These are phyloP conservation scores for Lipomyces spencermartinsiae DNA, from an alignment of 805 yeast genomes.

Conservation along the genomic window DNA sequence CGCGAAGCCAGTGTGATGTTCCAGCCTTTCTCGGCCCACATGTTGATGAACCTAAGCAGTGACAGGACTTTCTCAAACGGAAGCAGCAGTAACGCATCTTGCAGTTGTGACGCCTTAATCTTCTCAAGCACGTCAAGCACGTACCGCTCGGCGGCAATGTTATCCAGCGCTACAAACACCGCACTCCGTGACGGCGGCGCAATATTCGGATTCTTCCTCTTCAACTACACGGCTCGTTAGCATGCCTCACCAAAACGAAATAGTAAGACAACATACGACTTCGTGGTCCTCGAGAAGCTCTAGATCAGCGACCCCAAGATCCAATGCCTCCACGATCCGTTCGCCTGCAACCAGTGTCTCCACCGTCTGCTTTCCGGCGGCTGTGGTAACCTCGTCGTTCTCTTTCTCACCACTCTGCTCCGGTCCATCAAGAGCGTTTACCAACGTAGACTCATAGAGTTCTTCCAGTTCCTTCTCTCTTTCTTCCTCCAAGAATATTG, in stretches of 20 bases:
- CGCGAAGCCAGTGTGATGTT: conserved; percentile 72
- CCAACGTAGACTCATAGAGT: conserved; percentile 78
- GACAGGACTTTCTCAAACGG: conserved; percentile 84
- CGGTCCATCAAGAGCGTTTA: conserved; percentile 70
- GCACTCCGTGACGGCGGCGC: conserved; percentile 70
- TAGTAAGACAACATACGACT: neutral
- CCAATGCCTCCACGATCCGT: conserved; percentile 87
- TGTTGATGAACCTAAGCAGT: conserved; percentile 72
- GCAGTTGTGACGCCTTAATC: conserved; percentile 83
- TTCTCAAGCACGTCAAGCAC: conserved; percentile 73
- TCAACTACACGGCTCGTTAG: conserved; percentile 45
- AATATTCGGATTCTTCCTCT: conserved; percentile 53
- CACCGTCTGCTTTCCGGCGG: conserved; percentile 74
- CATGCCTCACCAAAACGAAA: neutral
- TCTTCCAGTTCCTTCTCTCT: conserved; percentile 95
- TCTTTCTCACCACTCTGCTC: conserved; percentile 51
- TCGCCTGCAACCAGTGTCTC: conserved; percentile 96
- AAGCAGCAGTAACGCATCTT: conserved; percentile 88
- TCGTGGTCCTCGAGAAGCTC: conserved; percentile 61
- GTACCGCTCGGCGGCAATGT: conserved; percentile 74
- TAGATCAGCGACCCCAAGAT: conserved; percentile 75
- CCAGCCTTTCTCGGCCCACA: conserved; percentile 64
- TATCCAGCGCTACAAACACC: conserved; percentile 69
- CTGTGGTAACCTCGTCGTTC: conserved; percentile 52
- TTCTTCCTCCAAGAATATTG: conserved; percentile 96